A percentile compares a stretch with the other conserved stretches of the same genome.
Evolutionary conservation across 2,329 filamentous ascomycete species (phyloP).

Genomic region (Chaetothyriales sp.): DNA sequence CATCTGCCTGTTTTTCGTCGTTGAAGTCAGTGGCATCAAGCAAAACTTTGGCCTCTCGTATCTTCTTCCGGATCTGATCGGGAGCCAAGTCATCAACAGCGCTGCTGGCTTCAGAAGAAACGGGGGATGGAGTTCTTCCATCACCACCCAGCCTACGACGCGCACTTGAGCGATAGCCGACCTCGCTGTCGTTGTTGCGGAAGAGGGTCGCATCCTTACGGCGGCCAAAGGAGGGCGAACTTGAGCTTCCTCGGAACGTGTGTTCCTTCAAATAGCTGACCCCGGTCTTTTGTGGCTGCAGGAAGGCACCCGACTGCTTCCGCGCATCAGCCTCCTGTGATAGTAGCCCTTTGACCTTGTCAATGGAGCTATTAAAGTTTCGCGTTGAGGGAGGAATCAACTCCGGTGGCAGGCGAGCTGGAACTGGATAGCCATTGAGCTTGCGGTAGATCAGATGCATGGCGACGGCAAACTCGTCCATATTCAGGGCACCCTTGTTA

Average conservation of each 20-base stretch:
- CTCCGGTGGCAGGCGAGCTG: slow-evolving; percentile 74
- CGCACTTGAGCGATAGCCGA: slow-evolving; percentile 86
- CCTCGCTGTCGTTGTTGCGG: slow-evolving; percentile 86
- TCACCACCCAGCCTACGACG: slow-evolving; percentile 64
- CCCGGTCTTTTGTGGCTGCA: slow-evolving; percentile 92
- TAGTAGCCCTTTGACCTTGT: slow-evolving; percentile 78
- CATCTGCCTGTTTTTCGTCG: slow-evolving; percentile 75
- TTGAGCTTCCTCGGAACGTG: slow-evolving; percentile 60
- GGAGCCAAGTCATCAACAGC: slow-evolving; percentile 69
- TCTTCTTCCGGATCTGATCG: slow-evolving; percentile 82
- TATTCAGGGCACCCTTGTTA: slow-evolving; percentile 83
- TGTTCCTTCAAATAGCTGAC: slow-evolving; percentile 95
- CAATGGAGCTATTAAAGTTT: slow-evolving; percentile 84
- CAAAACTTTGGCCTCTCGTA: slow-evolving; percentile 84
- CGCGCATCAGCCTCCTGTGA: slow-evolving; percentile 77
- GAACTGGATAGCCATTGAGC: slow-evolving; percentile 86
- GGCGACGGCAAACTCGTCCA: slow-evolving; percentile 94
- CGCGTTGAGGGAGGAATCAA: slow-evolving; percentile 87
- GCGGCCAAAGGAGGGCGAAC: slow-evolving; percentile 44
- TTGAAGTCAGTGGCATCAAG: slow-evolving; percentile 93
- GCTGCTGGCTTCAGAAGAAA: slow-evolving; percentile 49
- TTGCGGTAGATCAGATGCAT: slow-evolving; percentile 99
- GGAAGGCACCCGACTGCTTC: slow-evolving; percentile 74
- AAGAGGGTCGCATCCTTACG: slow-evolving; percentile 94
- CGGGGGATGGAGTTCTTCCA: slow-evolving; percentile 61